Conservation (phyloP, 1,284 basidiomycete species). For the Gymnopus androsaceus region DNA sequence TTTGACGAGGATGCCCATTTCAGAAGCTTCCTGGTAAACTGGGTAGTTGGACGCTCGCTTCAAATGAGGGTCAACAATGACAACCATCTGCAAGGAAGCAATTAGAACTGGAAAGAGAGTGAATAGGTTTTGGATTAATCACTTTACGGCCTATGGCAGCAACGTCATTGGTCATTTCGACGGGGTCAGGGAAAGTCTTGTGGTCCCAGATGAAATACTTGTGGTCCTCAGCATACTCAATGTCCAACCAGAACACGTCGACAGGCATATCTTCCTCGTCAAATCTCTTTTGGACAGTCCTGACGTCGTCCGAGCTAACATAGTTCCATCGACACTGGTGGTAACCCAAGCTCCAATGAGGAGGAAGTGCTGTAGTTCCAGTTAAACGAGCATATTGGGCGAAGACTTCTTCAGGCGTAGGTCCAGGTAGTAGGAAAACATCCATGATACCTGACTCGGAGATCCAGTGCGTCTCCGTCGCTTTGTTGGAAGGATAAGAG, state of each 20-base stretch:
- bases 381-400: conserved; percentile 85
- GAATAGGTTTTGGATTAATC: conserved; percentile 12
- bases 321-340: conserved; percentile 99
- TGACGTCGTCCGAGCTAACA: conserved; percentile 85
- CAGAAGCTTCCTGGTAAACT: conserved; percentile 84
- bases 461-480: conserved; percentile 92
- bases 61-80: conserved; percentile 96
- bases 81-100: conserved; percentile 74
- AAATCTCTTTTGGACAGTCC: conserved; percentile 85
- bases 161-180: conserved; percentile 90
- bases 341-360: conserved; percentile 90
- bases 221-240: conserved; percentile 93
- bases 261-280: conserved; percentile 94
- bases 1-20: conserved; percentile 83
- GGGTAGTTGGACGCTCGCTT: conserved; percentile 84
- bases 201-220: conserved; percentile 98
- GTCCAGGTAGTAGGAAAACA: conserved; percentile 90
- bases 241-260: conserved; percentile 98
- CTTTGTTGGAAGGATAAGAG: conserved; percentile 60
- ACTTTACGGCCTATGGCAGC: conserved; percentile 88
- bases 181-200: conserved; percentile 90
- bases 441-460: conserved; percentile 97
- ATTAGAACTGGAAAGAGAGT: background rate
- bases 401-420: conserved; percentile 80
- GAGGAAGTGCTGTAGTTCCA: conserved; percentile 85